Evolutionary conservation across 1,284 basidiomycete species (phyloP).

Genomic region (Crepidotus sp.): DNA sequence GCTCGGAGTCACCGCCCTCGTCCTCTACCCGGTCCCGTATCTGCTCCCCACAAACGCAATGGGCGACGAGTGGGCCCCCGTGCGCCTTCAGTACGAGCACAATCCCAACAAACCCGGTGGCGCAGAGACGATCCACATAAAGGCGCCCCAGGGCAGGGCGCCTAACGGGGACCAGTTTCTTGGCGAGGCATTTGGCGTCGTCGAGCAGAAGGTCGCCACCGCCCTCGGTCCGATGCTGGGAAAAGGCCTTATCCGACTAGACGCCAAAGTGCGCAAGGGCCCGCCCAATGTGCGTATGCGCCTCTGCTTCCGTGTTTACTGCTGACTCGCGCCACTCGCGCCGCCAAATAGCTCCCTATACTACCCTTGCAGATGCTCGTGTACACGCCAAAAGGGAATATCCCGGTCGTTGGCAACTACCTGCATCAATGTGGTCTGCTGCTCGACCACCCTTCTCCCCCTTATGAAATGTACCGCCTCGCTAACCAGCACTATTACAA

Average conservation of each 20-base stretch:
- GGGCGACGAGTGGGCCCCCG: conserved; percentile 65
- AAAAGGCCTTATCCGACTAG: conserved; percentile 76
- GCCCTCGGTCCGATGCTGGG: conserved; percentile 73
- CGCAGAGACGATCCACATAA: conserved; percentile 77
- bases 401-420: conserved; percentile 70
- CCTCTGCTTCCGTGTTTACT: conserved; percentile 9
- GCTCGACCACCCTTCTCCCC: conserved; percentile 72
- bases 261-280: conserved; percentile 67
- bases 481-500: conserved; percentile 63
- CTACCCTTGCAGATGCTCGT: conserved; percentile 80
- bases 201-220: conserved; percentile 76
- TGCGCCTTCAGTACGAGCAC: conserved; percentile 68
- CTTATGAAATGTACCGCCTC: conserved; percentile 50
- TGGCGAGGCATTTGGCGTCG: conserved; percentile 72
- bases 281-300: conserved; percentile 46
- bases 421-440: conserved; percentile 61
- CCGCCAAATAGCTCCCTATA: conserved; percentile 56
- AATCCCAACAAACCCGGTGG: conserved; percentile 42
- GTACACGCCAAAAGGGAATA: conserved; percentile 88
- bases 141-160: conserved; percentile 48
- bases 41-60: conserved; percentile 40
- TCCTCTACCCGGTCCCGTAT: conserved; percentile 79
- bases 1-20: conserved; percentile 70
- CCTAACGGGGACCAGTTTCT: conserved; percentile 41
- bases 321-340: conserved; percentile 9